Conservation (phyloP, 73 alveolate species). For the Stentor roeselii region DNA sequence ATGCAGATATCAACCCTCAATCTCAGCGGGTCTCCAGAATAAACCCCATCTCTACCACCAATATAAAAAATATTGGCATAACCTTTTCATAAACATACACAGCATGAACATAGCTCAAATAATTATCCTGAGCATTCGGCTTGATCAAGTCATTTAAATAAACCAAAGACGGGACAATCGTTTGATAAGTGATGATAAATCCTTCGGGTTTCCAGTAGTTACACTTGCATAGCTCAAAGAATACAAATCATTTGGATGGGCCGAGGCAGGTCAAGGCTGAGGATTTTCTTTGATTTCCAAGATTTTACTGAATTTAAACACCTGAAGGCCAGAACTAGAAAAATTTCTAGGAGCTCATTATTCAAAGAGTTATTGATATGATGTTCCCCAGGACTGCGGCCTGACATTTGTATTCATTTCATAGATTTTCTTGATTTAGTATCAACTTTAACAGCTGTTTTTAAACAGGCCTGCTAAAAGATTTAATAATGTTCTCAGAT, state of each 20-base stretch:
- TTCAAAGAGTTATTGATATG: neutral
- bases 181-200: neutral
- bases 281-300: neutral
- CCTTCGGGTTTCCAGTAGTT: neutral
- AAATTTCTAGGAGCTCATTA: neutral
- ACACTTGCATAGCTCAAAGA: neutral
- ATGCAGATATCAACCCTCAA: neutral
- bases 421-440: neutral
- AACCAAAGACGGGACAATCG: neutral
- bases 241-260: neutral
- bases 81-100: neutral
- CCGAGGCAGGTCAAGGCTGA: no score
- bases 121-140: neutral
- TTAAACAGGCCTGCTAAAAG: neutral
- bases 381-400: neutral
- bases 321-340: neutral
- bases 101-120: neutral
- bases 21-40: conserved; percentile 2
- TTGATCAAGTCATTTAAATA: neutral
- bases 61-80: neutral
- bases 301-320: neutral
- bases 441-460: neutral
- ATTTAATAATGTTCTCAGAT: neutral
- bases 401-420: neutral
- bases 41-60: neutral